Base-by-base conservation (phyloP, 352 stramenopile genomes). In the Phytophthora idaei region DNA sequence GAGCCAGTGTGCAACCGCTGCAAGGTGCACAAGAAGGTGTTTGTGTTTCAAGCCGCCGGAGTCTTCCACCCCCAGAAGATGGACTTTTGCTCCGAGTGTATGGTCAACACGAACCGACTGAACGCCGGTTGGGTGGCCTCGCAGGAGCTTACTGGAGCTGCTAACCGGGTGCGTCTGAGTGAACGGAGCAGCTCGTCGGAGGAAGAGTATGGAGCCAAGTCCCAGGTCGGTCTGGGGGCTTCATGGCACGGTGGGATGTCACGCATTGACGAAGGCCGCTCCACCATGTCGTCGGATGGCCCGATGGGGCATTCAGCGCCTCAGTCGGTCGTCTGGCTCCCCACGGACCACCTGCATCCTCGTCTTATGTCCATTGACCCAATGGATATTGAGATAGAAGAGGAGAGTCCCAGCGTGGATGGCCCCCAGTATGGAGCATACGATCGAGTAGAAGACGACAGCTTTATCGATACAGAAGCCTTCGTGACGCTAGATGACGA, bases 21-120 rank as follows among this genome's bases (percentile, higher is more conserved):
- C 47, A 76, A 64, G 29, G 72, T 85, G 39, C 54, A 47, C 55
- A 85, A 89, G 59, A 80, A 85, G 52, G 64, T 87, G 17, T 73
- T 71, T 51, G 70, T 86, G 45, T 78, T 82, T 64, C 67, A 71
- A 45, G 51, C 56, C 21, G 21, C 21, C n/a, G 71, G 71, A 0
- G 63, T 87, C 25, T 83, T 85, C 53, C 71, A 87, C 42, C 81
- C 79, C 10, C 72, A 84, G 56, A 90, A 92, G 64, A 83, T 92
- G 57, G 79, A 86, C n/a, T 89, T 89, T 53, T 89, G 80, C 53
- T 72, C 64, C 27, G 77, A 86, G 64, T 89, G 80, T 51, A 61
- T 86, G 37, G 54, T 64, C 28, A 66, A 66, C 17, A 85, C 76
- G 4, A 85, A 58, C 65, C 73, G 71, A n/a, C 60, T 81, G 41